phyloP scores from a whole-genome alignment of 2,329 filamentous ascomycete genomes.

The Trichoderma guizhouense region DNA sequence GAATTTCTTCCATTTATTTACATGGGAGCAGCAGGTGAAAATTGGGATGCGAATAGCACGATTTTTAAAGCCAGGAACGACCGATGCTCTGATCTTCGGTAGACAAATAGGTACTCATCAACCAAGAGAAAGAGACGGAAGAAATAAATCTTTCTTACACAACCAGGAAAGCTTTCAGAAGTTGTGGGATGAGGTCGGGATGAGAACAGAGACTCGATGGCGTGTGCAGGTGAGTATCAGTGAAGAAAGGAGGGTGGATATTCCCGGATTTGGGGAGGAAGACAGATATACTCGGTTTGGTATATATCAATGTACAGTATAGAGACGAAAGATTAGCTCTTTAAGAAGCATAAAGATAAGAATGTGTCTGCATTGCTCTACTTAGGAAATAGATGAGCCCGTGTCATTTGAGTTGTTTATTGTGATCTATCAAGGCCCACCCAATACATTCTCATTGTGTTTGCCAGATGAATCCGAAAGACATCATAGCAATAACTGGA shows the following conservation, averaged over 20 bases:
- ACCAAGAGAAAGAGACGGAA: not conserved
- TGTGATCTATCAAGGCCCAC: not conserved
- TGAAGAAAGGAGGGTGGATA: not conserved
- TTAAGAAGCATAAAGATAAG: not conserved
- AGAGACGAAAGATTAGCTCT: not conserved
- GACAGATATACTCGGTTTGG: not conserved
- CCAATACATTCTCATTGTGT: not conserved
- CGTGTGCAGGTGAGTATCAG: not conserved
- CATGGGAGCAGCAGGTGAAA: not conserved
- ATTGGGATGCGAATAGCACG: not conserved
- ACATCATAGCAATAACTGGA: not conserved
- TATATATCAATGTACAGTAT: not conserved
- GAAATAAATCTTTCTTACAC: not conserved
- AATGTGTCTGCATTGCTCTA: not conserved
- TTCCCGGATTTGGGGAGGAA: not conserved
- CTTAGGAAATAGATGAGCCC: not conserved
- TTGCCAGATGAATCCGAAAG: not conserved
- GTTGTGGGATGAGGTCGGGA: not conserved
- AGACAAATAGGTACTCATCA: not conserved
- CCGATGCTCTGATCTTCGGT: not conserved
- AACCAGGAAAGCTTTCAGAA: not conserved
- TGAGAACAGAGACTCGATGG: not conserved
- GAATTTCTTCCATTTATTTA: conserved; percentile 7
- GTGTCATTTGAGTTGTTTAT: not conserved
- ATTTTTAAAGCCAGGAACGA: not conserved